Conservation (phyloP, 495 filamentous ascomycete species). For the Immersiella caudata region DNA sequence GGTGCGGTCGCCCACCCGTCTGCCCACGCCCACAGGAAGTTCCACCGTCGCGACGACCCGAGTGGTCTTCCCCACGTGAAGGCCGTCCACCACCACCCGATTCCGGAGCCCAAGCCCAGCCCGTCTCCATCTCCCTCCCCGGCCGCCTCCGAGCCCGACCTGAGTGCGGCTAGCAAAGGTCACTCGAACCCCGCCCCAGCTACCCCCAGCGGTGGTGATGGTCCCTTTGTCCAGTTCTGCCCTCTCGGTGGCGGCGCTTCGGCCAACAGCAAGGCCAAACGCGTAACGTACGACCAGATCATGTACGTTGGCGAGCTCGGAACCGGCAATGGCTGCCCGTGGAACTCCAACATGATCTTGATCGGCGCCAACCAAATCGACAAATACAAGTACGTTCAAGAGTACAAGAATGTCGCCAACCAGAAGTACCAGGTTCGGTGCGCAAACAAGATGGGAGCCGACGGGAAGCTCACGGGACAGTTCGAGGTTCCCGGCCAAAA, state of each 20-base stretch:
- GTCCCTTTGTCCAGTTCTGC: constrained; percentile 33
- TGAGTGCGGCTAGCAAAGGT: constrained; percentile 1
- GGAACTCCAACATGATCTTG: constrained; percentile 44
- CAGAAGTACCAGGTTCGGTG: constrained; percentile 35
- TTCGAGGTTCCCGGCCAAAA: constrained; percentile 32
- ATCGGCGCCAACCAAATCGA: constrained; percentile 39
- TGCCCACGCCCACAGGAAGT: constrained; percentile 33
- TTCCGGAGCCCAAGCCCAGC: constrained; percentile 18
- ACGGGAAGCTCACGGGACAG: constrained; percentile 36
- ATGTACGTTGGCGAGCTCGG: constrained; percentile 42
- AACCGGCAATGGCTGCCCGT: constrained; percentile 31
- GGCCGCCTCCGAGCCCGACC: constrained; percentile 12
- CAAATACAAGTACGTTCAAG: constrained; percentile 42
- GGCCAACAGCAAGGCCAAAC: constrained; percentile 34
- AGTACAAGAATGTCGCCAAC: constrained; percentile 37
- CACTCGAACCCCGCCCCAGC: constrained; percentile 6
- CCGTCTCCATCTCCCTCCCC: not conserved
- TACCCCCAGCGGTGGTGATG: constrained; percentile 8
- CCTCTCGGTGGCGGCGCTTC: constrained; percentile 13
- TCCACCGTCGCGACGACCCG: constrained; percentile 33
- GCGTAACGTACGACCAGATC: constrained; percentile 40
- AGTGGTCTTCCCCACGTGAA: constrained; percentile 31
- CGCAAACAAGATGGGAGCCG: constrained; percentile 45
- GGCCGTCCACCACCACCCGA: constrained; percentile 27
- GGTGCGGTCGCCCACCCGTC: constrained; percentile 37